Conservation (phyloP, 176 grass and related monocot genomes). For the Echinochloa phyllopogon region DNA sequence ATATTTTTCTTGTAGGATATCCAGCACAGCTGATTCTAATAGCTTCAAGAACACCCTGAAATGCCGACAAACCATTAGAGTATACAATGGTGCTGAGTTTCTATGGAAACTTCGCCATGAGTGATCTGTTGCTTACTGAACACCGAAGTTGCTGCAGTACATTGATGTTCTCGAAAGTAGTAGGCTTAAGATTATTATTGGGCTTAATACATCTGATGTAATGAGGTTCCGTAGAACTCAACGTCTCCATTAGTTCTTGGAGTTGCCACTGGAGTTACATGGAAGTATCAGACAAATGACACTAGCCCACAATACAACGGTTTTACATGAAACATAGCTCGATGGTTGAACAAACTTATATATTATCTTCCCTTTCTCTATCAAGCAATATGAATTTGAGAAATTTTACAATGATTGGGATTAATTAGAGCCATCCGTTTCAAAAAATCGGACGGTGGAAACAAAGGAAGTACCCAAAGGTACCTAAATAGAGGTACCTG, state of each 20-base stretch:
- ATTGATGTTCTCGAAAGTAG: conserved; percentile 80
- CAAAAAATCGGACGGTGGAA: too few relatives aligned
- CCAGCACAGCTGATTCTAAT: conserved; percentile 97
- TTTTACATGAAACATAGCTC: conserved; percentile 31
- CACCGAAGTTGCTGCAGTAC: conserved; percentile 92
- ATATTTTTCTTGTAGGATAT: conserved; percentile 93
- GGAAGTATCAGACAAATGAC: conserved; percentile 36
- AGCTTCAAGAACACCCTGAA: conserved; percentile 97
- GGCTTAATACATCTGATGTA: conserved; percentile 98
- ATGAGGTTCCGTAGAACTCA: conserved; percentile 86
- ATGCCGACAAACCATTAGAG: conserved; percentile 30
- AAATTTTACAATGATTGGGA: too few relatives aligned
- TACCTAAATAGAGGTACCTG: too few relatives aligned
- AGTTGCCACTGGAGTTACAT: conserved; percentile 73
- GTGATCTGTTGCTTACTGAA: conserved; percentile 61
- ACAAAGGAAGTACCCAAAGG: too few relatives aligned
- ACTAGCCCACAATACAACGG: not conserved
- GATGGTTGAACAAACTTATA: conserved; percentile 20
- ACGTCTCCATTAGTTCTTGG: conserved; percentile 87
- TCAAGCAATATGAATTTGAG: conserved; percentile 29
- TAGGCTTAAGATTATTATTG: conserved; percentile 88
- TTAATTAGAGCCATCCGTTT: too few relatives aligned
- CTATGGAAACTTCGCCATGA: conserved; percentile 9
- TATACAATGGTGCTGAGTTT: not conserved
- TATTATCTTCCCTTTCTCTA: conserved; percentile 24